phyloP scores from a whole-genome alignment of 306 rosid species.

The Lupinus albus region DNA sequence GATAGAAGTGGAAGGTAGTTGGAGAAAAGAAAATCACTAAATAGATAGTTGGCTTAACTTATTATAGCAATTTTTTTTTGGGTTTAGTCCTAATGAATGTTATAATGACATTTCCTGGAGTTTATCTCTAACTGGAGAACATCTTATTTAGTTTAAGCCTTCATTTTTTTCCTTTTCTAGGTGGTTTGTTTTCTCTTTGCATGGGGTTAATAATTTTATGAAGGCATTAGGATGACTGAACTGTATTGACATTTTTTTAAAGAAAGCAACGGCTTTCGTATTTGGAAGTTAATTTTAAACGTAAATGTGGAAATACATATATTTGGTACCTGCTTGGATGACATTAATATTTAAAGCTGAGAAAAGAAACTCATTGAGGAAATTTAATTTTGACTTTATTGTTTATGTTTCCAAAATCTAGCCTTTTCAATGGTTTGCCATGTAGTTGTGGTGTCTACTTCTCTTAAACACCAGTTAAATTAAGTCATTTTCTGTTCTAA shows the following conservation, averaged over 20 bases:
- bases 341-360: background rate
- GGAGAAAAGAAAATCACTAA: background rate
- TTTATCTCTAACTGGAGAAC: background rate
- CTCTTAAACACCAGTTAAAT: background rate
- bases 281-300: background rate
- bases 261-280: background rate
- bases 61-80: background rate
- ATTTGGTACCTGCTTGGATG: background rate
- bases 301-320: background rate
- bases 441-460: conserved; percentile 4
- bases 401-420: background rate
- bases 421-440: background rate
- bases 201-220: background rate
- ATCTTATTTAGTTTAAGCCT: background rate
- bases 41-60: background rate
- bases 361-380: background rate
- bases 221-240: conserved; percentile 18
- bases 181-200: background rate
- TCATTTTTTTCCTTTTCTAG: background rate
- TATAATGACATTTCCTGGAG: background rate
- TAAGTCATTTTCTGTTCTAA: background rate
- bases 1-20: background rate
- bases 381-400: background rate
- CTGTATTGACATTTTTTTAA: background rate
- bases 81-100: background rate